A percentile compares a stretch with the other conserved stretches of the same genome.
Evolutionary conservation across 768 basidiomycete species (phyloP).

Genomic region (Postia placenta): DNA sequence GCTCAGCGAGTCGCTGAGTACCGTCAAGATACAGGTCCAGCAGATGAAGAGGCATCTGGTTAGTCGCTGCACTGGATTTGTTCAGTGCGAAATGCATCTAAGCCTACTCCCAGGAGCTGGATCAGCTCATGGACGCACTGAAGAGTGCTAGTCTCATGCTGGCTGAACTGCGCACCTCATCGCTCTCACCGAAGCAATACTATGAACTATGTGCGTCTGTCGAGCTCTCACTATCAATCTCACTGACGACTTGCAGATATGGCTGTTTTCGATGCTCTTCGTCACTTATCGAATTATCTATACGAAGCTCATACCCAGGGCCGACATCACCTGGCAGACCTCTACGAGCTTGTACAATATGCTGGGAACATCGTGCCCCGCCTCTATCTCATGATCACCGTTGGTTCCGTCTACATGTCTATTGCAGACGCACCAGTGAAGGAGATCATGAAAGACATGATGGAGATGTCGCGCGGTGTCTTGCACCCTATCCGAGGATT

Average conservation of each 20-base stretch:
- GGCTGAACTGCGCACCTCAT: conserved; percentile 89
- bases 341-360: conserved; percentile 99
- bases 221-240: background rate
- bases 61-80: conserved; percentile 13
- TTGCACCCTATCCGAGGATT: conserved; percentile 95
- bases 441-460: conserved; percentile 99
- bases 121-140: conserved; percentile 97
- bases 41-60: conserved; percentile 95
- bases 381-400: conserved; percentile 97
- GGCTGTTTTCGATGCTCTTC: conserved; percentile 95
- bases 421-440: conserved; percentile 95
- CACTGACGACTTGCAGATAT: conserved; percentile 56
- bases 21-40: conserved; percentile 86
- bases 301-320: conserved; percentile 91
- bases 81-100: background rate
- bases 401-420: conserved; percentile 99
- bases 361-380: conserved; percentile 94
- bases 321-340: conserved; percentile 93
- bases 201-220: conserved; percentile 81
- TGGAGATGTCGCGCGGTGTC: conserved; percentile 99
- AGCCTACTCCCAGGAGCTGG: conserved; percentile 58
- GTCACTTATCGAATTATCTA: conserved; percentile 93
- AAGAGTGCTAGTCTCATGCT: conserved; percentile 98
- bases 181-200: conserved; percentile 93
- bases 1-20: conserved; percentile 77